These are phyloP conservation scores for Leccinum barrowsii DNA, from an alignment of 768 basidiomycete species.

Conservation along the genomic window DNA sequence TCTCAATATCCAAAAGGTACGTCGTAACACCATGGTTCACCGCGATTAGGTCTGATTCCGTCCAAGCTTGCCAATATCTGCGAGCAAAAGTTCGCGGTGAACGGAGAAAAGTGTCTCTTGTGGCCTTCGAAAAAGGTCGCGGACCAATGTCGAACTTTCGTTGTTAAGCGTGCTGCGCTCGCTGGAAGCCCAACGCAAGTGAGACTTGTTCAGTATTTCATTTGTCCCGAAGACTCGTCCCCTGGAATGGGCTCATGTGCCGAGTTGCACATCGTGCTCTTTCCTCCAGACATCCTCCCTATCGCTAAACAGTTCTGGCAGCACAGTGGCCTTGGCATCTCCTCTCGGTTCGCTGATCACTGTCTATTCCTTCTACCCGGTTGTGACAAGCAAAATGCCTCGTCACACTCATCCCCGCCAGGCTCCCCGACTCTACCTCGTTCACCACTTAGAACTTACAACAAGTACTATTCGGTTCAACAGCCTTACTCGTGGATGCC, in stretches of 20 bases:
- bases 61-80: constrained; percentile 80
- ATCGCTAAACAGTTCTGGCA: constrained; percentile 95
- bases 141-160: constrained; percentile 71
- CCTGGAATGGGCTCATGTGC: constrained; percentile 32
- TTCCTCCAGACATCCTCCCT: constrained; percentile 55
- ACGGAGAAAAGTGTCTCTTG: constrained; percentile 73
- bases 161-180: constrained; percentile 47
- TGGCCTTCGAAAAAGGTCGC: constrained; percentile 73
- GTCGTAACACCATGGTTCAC: constrained; percentile 15
- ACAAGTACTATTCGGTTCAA: constrained; percentile 55
- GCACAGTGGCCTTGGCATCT: constrained; percentile 87
- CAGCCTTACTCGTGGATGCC: constrained; percentile 7
- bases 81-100: constrained; percentile 69
- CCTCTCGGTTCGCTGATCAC: constrained; percentile 80
- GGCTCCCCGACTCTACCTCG: constrained; percentile 22
- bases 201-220: constrained; percentile 66
- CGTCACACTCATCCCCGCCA: constrained; percentile 29
- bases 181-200: constrained; percentile 44
- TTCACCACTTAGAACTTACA: constrained; percentile 41
- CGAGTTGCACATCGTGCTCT: constrained; percentile 81
- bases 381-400: constrained; percentile 31
- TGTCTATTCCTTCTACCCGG: constrained; percentile 67
- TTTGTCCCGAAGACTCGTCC: constrained; percentile 55
- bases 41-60: not conserved
- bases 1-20: constrained; percentile 76